Evolutionary conservation across 257 asterid species (phyloP).

Genomic region (Salvia miltiorrhiza): DNA sequence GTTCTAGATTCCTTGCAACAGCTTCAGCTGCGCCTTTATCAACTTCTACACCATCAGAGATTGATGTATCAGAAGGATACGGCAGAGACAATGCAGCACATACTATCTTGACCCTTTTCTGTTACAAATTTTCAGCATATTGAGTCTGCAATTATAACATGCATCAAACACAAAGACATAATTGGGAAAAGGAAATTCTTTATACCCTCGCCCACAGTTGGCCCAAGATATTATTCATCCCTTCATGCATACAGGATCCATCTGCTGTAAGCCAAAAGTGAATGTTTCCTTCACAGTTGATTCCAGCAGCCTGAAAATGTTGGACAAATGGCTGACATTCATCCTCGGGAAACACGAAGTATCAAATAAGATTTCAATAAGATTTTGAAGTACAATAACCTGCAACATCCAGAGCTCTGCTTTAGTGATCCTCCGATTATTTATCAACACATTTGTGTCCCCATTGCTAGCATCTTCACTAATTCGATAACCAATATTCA

Average conservation of each 20-base stretch:
- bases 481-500: conserved; percentile 56
- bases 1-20: conserved; percentile 22
- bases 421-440: conserved; percentile 74
- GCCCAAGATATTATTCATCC: conserved; percentile 25
- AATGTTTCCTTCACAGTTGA: conserved; percentile 51
- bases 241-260: conserved; percentile 42
- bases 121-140: conserved; percentile 25
- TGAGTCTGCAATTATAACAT: neutral
- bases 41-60: conserved; percentile 29
- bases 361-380: neutral
- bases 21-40: conserved; percentile 21
- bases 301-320: conserved; percentile 46
- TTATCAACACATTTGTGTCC: conserved; percentile 60
- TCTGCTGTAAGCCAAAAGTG: conserved; percentile 63
- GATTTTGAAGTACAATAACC: conserved; percentile 21
- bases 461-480: conserved; percentile 74
- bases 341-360: neutral
- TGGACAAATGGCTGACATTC: neutral
- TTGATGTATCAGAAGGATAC: conserved; percentile 40
- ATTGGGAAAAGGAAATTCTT: neutral
- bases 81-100: conserved; percentile 71
- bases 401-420: conserved; percentile 64
- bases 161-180: neutral
- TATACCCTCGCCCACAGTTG: conserved; percentile 40
- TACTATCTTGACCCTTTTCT: conserved; percentile 52